Conservation (phyloP, 225 moss, liverwort and hornwort genomes). For the Straminergon stramineum region DNA sequence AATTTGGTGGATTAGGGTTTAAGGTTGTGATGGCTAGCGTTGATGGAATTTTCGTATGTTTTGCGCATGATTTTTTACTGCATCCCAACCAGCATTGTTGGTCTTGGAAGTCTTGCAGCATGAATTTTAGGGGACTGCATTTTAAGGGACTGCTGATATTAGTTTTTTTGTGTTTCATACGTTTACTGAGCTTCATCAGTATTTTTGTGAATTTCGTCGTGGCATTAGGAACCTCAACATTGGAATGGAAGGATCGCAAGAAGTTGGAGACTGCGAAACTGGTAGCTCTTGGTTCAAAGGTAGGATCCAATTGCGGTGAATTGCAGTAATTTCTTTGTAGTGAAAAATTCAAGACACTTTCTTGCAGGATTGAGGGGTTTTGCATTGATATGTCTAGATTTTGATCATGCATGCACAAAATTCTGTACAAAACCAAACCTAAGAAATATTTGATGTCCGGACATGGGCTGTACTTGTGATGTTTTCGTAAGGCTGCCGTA, state of each 20-base stretch:
- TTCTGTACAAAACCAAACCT: background rate
- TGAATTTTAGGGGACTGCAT: background rate
- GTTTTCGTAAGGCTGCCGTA: background rate
- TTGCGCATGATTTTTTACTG: background rate
- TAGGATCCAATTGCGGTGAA: background rate
- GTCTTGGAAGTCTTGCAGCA: background rate
- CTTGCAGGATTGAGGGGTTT: background rate
- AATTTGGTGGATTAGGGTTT: background rate
- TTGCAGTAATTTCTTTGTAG: background rate
- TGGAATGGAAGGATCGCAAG: conserved; percentile 93
- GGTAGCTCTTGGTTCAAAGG: conserved; percentile 77
- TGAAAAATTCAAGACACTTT: background rate
- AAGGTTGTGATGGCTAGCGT: background rate
- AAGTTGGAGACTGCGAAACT: conserved; percentile 64
- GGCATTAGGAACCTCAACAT: conserved; percentile 66
- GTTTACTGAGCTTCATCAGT: background rate
- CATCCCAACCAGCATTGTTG: background rate
- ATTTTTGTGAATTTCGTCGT: background rate
- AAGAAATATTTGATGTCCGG: background rate
- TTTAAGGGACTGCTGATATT: background rate
- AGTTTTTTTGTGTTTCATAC: background rate
- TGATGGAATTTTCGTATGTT: background rate
- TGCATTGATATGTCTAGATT: background rate
- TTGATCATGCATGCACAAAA: background rate
- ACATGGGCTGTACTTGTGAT: background rate